Base-by-base conservation (phyloP, 306 rosid species). In the cucumber (Cucumis sativus) region DNA sequence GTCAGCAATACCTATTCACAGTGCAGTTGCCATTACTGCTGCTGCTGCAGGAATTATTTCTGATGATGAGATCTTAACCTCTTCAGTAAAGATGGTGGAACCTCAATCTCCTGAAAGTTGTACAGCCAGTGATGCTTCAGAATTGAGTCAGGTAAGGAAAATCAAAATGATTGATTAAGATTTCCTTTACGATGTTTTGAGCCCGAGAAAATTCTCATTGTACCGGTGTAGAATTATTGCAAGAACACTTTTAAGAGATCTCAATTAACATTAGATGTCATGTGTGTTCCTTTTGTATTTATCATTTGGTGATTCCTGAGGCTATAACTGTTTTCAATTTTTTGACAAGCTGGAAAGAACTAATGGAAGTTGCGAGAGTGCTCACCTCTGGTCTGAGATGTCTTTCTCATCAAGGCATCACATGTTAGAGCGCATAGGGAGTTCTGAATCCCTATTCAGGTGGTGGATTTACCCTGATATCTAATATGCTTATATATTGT, bases 361-460 rank as follows among this genome's bases (percentile, higher is more conserved):
- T 51, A 59, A 80, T 61, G 91, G 85, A 79, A 84, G 76, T 78
- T 83, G 49, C 70, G 87, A 86, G 78, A 82, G 66, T 80, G 91
- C 66, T 70, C 89, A 81, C 67, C 55, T 81, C 84, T 92, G 93
- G 82, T 85, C 96, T 1, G 89, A 84, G 76, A 72, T 74, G 56
- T 78, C 89, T 23, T 80, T 79, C 21, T 85, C 89, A 67, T 62
- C 86, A 63, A 83, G 80, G 81, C 71, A 64, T 81, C 82, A 25
- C 41, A 58, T 52, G 47, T 75, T 88, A 81, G 98, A 89, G 70
- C 84, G 81, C 35, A 78, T 80, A 20, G 93, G 87, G 89, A 90
- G 95, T 88, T 86, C 90, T 2, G 97, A 92, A 81, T 90, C 90
- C 67, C 62, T 88, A 67, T 88, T 90, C 90, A 95, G 97, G 97